These are phyloP conservation scores for Ustilago xerochloae DNA, from an alignment of 1,284 basidiomycete species.

Conservation along the genomic window DNA sequence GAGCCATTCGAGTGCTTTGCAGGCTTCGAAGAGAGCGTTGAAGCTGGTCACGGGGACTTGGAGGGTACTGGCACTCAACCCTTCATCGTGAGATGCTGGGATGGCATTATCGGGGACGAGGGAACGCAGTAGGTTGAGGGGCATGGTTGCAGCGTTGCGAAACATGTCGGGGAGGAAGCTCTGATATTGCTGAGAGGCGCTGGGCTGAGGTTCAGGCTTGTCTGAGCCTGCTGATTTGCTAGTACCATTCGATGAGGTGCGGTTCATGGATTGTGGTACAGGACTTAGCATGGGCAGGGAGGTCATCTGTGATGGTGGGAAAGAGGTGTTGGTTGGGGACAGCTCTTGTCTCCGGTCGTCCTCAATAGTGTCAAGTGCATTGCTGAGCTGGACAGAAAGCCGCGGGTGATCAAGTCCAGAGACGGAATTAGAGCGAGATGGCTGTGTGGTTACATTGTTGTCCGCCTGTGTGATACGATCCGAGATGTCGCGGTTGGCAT, in stretches of 20 bases:
- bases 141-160: slow-evolving; percentile 36
- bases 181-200: background rate
- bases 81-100: slow-evolving; percentile 37
- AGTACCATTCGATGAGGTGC: slow-evolving; percentile 26
- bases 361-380: slow-evolving; percentile 25
- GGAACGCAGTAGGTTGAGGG: slow-evolving; percentile 39
- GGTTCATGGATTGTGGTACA: slow-evolving; percentile 17
- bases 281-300: slow-evolving; percentile 22
- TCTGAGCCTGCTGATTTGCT: slow-evolving; percentile 28
- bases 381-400: slow-evolving; percentile 19
- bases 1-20: slow-evolving; percentile 54
- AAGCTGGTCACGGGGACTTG: slow-evolving; percentile 57
- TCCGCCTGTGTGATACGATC: slow-evolving; percentile 36
- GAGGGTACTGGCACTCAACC: slow-evolving; percentile 48
- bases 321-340: slow-evolving; percentile 19
- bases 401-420: slow-evolving; percentile 20
- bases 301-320: background rate
- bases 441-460: slow-evolving; percentile 15
- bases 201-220: background rate
- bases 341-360: slow-evolving; percentile 26
- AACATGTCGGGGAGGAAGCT: slow-evolving; percentile 37
- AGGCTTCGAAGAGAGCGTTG: slow-evolving; percentile 53
- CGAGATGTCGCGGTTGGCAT: slow-evolving; percentile 34
- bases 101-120: slow-evolving; percentile 51
- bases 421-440: background rate